Evolutionary conservation across 2,329 filamentous ascomycete genomes (phyloP).

Genomic region (Drechslerella coelobrocha): DNA sequence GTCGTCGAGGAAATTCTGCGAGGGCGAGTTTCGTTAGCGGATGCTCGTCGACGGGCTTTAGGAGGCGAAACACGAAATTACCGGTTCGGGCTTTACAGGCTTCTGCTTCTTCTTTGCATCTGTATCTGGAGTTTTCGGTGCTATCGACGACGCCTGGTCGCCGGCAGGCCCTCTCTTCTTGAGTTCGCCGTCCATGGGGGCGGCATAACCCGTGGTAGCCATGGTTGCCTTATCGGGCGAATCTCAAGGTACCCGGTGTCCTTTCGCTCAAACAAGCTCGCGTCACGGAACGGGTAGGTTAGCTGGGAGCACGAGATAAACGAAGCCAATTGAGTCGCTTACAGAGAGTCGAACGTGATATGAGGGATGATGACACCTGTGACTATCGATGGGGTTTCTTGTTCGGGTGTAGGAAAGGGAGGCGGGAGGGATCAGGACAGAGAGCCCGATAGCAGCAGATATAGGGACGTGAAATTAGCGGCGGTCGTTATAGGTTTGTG

Average conservation of each 20-base stretch:
- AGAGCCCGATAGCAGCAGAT: not conserved
- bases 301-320: constrained; percentile 5
- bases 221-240: constrained; percentile 48
- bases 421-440: not conserved
- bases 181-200: constrained; percentile 44
- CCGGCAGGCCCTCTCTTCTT: constrained; percentile 36
- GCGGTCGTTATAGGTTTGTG: constrained; percentile 44
- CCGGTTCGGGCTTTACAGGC: constrained; percentile 31
- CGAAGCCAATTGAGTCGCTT: not conserved
- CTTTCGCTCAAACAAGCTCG: constrained; percentile 44
- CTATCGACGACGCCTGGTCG: constrained; percentile 32
- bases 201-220: constrained; percentile 49
- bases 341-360: not conserved
- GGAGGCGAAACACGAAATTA: not conserved
- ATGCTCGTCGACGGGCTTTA: constrained; percentile 2
- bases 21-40: not conserved
- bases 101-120: constrained; percentile 48
- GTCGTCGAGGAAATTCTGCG: constrained; percentile 64
- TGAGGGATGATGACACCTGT: not conserved
- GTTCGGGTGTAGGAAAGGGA: constrained; percentile 4
- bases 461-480: constrained; percentile 12
- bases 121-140: constrained; percentile 26
- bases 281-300: constrained; percentile 25
- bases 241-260: constrained; percentile 28
- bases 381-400: not conserved